Conservation (phyloP, 108 stramenopile genomes). For the Bacterosira constricta region DNA sequence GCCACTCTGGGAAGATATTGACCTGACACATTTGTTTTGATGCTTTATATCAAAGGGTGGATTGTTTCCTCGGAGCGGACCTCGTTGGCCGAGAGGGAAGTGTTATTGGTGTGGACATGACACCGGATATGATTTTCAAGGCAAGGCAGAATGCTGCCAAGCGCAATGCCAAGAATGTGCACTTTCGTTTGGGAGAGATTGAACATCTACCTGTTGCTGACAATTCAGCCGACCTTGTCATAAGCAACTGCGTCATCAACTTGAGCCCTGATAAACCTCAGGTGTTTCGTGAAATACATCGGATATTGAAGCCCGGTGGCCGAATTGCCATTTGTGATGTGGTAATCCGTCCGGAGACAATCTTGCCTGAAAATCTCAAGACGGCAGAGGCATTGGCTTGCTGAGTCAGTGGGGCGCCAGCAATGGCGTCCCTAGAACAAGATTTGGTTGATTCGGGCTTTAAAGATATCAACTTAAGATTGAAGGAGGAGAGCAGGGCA, state of each 20-base stretch:
- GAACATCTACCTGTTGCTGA: conserved; percentile 83
- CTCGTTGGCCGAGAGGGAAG: conserved; percentile 54
- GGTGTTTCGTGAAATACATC: conserved; percentile 75
- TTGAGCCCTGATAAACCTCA: conserved; percentile 83
- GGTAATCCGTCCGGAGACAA: conserved; percentile 32
- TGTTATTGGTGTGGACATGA: conserved; percentile 86
- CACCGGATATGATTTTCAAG: conserved; percentile 57
- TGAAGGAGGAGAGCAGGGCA: conserved; percentile 58
- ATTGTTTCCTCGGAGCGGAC: conserved; percentile 61
- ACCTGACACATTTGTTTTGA: too few species aligned
- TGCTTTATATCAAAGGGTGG: too few species aligned
- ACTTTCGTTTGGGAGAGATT: conserved; percentile 89
- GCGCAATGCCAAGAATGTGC: conserved; percentile 45
- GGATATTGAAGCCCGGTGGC: conserved; percentile 87
- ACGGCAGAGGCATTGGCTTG: conserved; percentile 63
- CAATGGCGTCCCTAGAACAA: conserved; percentile 43
- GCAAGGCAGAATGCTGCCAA: conserved; percentile 47
- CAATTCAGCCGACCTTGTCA: conserved; percentile 76
- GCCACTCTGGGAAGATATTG: too few species aligned
- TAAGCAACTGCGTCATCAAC: conserved; percentile 93
- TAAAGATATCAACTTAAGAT: conserved; percentile 32
- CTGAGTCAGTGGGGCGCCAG: conserved; percentile 66
- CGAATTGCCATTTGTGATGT: conserved; percentile 80
- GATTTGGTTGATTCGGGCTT: conserved; percentile 52
- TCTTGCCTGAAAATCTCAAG: conserved; percentile 35